A percentile compares a stretch with the other conserved stretches of the same genome.
phyloP scores from a whole-genome alignment of 1,284 basidiomycete genomes.

The Naganishia liquefaciens region DNA sequence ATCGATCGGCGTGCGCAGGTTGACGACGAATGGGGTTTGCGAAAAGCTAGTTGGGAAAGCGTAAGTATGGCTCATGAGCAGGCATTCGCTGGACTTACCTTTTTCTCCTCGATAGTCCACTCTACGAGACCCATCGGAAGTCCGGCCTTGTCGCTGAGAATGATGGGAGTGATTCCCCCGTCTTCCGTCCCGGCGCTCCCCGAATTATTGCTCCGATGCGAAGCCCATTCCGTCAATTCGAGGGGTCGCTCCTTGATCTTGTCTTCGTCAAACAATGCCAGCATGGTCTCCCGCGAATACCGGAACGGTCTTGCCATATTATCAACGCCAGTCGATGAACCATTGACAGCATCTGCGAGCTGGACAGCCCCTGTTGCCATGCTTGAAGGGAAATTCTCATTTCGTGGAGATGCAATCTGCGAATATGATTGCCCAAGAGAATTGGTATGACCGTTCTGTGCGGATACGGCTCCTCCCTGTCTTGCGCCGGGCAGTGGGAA shows the following conservation, averaged over 20 bases:
- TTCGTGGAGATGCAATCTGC: constrained; percentile 12
- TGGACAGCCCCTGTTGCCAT: background rate
- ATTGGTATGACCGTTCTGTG: background rate
- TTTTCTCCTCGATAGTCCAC: constrained; percentile 79
- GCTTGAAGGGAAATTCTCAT: background rate
- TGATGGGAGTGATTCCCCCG: constrained; percentile 67
- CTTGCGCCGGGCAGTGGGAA: constrained; percentile 10
- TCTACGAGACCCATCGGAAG: constrained; percentile 77
- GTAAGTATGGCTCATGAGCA: constrained; percentile 2
- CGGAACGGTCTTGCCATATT: constrained; percentile 29
- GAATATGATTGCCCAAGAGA: constrained; percentile 16
- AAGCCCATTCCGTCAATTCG: constrained; percentile 31
- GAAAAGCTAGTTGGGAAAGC: constrained; percentile 43
- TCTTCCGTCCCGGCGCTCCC: constrained; percentile 51
- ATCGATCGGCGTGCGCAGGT: constrained; percentile 30
- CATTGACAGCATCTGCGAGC: constrained; percentile 10
- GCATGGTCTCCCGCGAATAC: constrained; percentile 32
- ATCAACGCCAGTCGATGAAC: background rate
- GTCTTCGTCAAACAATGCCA: constrained; percentile 32
- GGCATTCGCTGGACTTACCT: constrained; percentile 60
- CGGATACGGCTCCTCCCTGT: background rate
- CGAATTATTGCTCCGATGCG: constrained; percentile 21
- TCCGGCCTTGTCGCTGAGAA: constrained; percentile 70
- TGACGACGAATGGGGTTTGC: constrained; percentile 39
- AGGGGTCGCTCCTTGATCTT: constrained; percentile 25